Percentiles rank a stretch among this genome's conserved stretches.
Conservation (phyloP, 257 asterid species). For the Solanum corneliomulleri region DNA sequence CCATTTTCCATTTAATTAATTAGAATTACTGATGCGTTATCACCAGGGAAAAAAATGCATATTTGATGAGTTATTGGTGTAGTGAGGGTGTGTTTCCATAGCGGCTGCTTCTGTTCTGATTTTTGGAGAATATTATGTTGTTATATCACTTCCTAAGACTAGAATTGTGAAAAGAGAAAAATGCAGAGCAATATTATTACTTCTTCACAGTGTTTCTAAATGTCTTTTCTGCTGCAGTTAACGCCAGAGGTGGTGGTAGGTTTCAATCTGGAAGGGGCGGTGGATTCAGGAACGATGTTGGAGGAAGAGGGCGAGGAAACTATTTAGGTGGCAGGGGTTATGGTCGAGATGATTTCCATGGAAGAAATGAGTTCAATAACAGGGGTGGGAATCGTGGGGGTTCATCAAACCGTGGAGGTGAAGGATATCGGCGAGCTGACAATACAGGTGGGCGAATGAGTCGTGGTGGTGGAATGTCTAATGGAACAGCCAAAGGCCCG, state of each 20-base stretch:
- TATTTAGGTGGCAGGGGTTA: conserved; percentile 61
- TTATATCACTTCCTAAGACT: neutral
- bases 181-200: neutral
- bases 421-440: conserved; percentile 48
- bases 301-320: conserved; percentile 66
- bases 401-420: conserved; percentile 37
- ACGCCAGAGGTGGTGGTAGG: conserved; percentile 47
- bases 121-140: neutral
- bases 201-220: neutral
- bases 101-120: neutral
- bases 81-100: neutral
- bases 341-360: conserved; percentile 45
- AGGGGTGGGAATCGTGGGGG: conserved; percentile 59
- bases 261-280: conserved; percentile 55
- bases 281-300: conserved; percentile 85
- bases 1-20: neutral
- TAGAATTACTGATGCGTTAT: neutral
- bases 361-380: conserved; percentile 47
- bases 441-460: conserved; percentile 8
- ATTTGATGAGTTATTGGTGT: neutral
- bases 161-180: neutral
- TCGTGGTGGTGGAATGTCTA: conserved; percentile 38
- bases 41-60: neutral
- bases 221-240: conserved; percentile 23
- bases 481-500: conserved; percentile 37